Conservation (phyloP, 2,329 filamentous ascomycete genomes). For the Claviceps citrina region DNA sequence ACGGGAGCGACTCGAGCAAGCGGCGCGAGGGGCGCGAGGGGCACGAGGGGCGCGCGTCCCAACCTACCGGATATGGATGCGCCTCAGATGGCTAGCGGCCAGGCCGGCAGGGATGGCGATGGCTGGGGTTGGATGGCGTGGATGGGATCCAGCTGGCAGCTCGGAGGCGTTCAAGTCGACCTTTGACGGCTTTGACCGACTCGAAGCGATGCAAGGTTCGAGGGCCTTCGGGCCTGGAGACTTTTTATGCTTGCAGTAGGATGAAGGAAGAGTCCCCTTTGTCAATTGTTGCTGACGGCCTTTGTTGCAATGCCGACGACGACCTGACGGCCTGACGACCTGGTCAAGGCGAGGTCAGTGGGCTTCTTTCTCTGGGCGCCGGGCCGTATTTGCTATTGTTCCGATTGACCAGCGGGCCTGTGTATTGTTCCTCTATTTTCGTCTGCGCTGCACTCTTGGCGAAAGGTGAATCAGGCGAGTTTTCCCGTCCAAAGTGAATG, state of each 20-base stretch:
- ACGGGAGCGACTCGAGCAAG: no score
- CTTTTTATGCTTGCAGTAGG: not conserved
- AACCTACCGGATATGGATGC: conserved; percentile 6
- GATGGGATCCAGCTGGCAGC: not conserved
- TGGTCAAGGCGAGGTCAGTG: conserved; percentile 1
- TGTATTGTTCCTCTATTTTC: not conserved
- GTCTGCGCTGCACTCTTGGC: not conserved
- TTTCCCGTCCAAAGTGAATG: not conserved
- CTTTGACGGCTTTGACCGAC: not conserved
- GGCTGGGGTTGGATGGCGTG: not conserved
- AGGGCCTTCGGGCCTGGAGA: no score
- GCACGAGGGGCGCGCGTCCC: conserved; percentile 8
- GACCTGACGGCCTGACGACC: no score
- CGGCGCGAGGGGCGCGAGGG: no score
- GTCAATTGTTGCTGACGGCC: not conserved
- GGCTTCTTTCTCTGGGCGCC: not conserved
- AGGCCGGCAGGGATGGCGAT: conserved; percentile 11
- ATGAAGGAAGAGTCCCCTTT: not conserved
- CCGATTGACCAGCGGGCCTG: not conserved
- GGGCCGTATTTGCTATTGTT: conserved; percentile 1
- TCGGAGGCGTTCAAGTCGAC: conserved; percentile 9
- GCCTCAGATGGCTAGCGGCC: conserved; percentile 9
- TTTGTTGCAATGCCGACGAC: conserved; percentile 1
- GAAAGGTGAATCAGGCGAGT: no score
- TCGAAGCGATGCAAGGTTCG: not conserved